Conservation (phyloP, 805 yeast genomes). For the Kluyveromyces siamensis region DNA sequence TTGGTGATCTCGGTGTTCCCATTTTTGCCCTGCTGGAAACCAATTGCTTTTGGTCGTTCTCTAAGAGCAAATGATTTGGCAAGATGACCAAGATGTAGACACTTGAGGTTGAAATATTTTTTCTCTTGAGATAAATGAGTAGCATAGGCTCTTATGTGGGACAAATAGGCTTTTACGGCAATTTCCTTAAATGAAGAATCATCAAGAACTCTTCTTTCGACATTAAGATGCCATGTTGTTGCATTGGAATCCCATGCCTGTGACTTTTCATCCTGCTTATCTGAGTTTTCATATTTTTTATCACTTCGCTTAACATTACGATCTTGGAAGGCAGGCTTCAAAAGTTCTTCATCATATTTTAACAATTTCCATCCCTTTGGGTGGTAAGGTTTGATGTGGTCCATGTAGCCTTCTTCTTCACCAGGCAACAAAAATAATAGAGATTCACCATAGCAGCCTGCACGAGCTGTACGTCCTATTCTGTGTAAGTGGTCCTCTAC, state of each 20-base stretch:
- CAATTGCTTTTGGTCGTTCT: constrained; percentile 83
- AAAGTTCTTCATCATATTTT: constrained; percentile 38
- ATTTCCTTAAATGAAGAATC: constrained; percentile 47
- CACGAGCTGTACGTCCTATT: constrained; percentile 96
- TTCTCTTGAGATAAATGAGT: constrained; percentile 84
- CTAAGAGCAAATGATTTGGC: constrained; percentile 92
- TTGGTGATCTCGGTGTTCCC: constrained; percentile 25
- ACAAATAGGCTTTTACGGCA: constrained; percentile 75
- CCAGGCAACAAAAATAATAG: constrained; percentile 79
- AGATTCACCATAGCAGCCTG: constrained; percentile 81
- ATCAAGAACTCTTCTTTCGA: constrained; percentile 82
- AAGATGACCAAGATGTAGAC: constrained; percentile 87
- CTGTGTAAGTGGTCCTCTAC: constrained; percentile 93
- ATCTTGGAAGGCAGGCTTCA: constrained; percentile 29
- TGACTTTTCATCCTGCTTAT: constrained; percentile 26
- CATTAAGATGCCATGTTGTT: constrained; percentile 88
- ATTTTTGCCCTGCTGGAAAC: constrained; percentile 29
- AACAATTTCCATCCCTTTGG: constrained; percentile 42
- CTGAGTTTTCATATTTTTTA: constrained; percentile 22
- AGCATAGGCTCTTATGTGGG: constrained; percentile 92
- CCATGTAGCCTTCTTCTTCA: constrained; percentile 74
- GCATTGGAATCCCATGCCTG: constrained; percentile 85
- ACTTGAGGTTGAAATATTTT: constrained; percentile 68
- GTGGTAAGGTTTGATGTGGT: constrained; percentile 50
- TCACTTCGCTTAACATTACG: constrained; percentile 28